A percentile compares a stretch with the other conserved stretches of the same genome.
Conservation (phyloP, 1,284 basidiomycete species). For the Ganoderma resinaceum region DNA sequence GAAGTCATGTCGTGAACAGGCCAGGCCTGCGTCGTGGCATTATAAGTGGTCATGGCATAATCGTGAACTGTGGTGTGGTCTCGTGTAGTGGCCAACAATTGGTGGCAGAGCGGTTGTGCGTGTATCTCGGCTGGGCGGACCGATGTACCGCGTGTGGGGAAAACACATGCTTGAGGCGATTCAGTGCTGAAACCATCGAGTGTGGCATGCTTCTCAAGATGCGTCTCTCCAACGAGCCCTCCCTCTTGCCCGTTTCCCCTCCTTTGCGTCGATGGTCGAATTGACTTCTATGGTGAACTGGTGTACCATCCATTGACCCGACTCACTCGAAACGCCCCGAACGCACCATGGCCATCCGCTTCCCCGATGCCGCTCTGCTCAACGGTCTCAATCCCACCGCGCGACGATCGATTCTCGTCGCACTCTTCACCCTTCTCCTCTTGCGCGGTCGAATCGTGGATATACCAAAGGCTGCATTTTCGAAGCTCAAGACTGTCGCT, state of each 20-base stretch:
- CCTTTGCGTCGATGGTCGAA: neutral
- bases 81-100: too few relatives aligned
- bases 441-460: constrained; percentile 50
- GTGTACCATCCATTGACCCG: neutral
- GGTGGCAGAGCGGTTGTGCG: neutral
- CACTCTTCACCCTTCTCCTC: constrained; percentile 42
- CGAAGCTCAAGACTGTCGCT: constrained; percentile 42
- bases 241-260: neutral
- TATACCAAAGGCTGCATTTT: constrained; percentile 30
- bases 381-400: constrained; percentile 20
- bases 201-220: too few relatives aligned
- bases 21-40: neutral
- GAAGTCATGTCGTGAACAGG: neutral
- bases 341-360: constrained; percentile 20
- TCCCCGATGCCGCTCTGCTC: constrained; percentile 20
- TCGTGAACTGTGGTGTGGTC: too few relatives aligned
- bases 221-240: neutral
- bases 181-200: constrained; percentile 20
- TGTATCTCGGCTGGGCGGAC: neutral
- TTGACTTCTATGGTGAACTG: neutral
- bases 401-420: constrained; percentile 28
- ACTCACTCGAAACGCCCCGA: neutral
- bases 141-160: constrained; percentile 17
- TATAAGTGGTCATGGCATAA: too few relatives aligned
- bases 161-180: constrained; percentile 28